Conservation (phyloP, 345 rosid species). For the Odontarrhena argentea region DNA sequence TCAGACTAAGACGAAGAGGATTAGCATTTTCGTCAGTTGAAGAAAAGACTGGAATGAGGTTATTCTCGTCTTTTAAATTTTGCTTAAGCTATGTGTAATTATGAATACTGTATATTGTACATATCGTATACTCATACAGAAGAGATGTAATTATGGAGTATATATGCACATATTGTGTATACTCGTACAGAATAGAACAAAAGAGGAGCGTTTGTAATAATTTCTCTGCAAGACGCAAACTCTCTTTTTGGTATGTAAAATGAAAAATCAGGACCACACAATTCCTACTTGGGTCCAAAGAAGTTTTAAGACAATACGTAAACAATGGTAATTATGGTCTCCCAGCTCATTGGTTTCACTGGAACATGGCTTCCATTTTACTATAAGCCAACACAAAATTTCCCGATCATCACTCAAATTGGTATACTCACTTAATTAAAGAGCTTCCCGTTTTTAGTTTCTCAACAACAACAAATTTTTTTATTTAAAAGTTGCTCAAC, state of each 20-base stretch:
- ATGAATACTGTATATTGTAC: slow-evolving; percentile 15
- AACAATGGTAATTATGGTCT: background rate
- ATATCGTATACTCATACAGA: slow-evolving; percentile 9
- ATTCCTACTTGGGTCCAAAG: background rate
- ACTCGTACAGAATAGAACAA: slow-evolving; percentile 10
- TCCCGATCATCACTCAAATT: slow-evolving; percentile 5
- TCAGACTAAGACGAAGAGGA: slow-evolving; percentile 39
- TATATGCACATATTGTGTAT: slow-evolving; percentile 16
- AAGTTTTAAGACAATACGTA: background rate
- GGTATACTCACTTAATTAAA: background rate
- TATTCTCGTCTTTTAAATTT: slow-evolving; percentile 13
- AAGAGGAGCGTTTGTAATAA: slow-evolving; percentile 7
- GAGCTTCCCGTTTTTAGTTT: background rate
- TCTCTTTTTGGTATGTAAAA: slow-evolving; percentile 24
- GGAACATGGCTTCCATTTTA: slow-evolving; percentile 6
- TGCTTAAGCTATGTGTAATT: slow-evolving; percentile 22
- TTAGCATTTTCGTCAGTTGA: slow-evolving; percentile 19
- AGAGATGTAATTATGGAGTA: background rate
- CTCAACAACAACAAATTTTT: too few relatives aligned
- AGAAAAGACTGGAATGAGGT: slow-evolving; percentile 15
- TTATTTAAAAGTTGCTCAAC: too few relatives aligned
- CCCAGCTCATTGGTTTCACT: slow-evolving; percentile 17
- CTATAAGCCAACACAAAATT: slow-evolving; percentile 15
- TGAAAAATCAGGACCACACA: slow-evolving; percentile 9
- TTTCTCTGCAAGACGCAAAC: slow-evolving; percentile 18